Evolutionary conservation across 179 eudicot species (phyloP).

Genomic region (Pouteria campechiana): DNA sequence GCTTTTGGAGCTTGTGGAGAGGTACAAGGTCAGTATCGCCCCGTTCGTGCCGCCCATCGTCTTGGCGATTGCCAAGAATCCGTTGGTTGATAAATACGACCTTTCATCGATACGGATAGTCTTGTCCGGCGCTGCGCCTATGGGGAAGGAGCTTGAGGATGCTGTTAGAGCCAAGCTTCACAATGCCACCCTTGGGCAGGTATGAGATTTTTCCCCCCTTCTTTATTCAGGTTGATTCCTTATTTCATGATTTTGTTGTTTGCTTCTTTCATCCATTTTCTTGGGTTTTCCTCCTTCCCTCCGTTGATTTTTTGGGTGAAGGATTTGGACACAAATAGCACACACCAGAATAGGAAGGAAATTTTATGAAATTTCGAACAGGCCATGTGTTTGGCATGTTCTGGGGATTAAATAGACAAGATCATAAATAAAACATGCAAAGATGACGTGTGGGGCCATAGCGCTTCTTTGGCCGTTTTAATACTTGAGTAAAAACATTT

Average conservation of each 20-base stretch:
- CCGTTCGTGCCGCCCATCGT: conserved; percentile 97
- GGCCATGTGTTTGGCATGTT: too few species aligned
- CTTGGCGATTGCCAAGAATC: conserved; percentile 58
- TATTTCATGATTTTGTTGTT: neutral
- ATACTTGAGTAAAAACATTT: too few species aligned
- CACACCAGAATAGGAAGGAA: too few species aligned
- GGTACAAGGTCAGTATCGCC: conserved; percentile 67
- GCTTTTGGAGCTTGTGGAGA: conserved; percentile 54
- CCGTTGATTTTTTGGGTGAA: too few species aligned
- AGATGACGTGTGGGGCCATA: too few species aligned
- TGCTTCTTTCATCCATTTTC: too few species aligned
- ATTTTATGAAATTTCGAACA: too few species aligned
- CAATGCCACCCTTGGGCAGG: conserved; percentile 92
- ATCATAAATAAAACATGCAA: too few species aligned
- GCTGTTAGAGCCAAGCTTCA: conserved; percentile 66
- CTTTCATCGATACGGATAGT: conserved; percentile 56
- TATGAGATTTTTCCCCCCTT: neutral
- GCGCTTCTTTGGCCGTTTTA: too few species aligned
- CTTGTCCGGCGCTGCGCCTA: conserved; percentile 91
- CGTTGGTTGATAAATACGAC: conserved; percentile 51
- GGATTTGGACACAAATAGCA: too few species aligned
- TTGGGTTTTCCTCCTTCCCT: too few species aligned
- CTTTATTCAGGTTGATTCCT: neutral
- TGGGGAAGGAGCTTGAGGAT: conserved; percentile 88
- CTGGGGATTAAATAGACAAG: too few species aligned